Conservation (phyloP, 1,284 basidiomycete genomes). For the Ceraceosorus bombacis region DNA sequence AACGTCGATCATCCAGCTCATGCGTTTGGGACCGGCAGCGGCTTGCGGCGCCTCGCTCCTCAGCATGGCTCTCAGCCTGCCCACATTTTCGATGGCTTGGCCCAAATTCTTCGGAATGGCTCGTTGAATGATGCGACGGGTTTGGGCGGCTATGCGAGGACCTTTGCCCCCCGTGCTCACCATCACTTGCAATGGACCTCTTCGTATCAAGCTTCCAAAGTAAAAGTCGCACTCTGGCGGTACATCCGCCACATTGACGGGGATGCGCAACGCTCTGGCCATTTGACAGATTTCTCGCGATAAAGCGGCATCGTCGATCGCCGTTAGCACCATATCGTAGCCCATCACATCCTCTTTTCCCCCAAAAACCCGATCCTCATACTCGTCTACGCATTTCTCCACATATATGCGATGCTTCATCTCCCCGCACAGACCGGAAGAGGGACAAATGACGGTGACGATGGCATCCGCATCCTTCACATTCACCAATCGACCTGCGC, state of each 20-base stretch:
- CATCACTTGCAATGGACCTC: constrained; percentile 88
- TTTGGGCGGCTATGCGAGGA: constrained; percentile 78
- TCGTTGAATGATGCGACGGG: constrained; percentile 64
- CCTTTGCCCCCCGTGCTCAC: constrained; percentile 91
- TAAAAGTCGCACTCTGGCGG: constrained; percentile 87
- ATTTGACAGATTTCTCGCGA: constrained; percentile 65
- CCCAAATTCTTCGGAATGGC: constrained; percentile 67
- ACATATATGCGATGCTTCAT: constrained; percentile 35
- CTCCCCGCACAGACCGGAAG: constrained; percentile 37
- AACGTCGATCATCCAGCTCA: constrained; percentile 89
- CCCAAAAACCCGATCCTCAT: constrained; percentile 47
- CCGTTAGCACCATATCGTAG: constrained; percentile 86
- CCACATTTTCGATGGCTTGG: constrained; percentile 72
- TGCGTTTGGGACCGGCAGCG: constrained; percentile 63
- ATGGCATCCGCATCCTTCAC: constrained; percentile 44
- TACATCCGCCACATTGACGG: constrained; percentile 93
- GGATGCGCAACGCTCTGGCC: constrained; percentile 65
- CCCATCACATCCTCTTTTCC: constrained; percentile 19
- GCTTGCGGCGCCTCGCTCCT: constrained; percentile 71
- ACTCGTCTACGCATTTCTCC: constrained; percentile 29
- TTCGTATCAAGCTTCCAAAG: constrained; percentile 86
- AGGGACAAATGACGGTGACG: constrained; percentile 42
- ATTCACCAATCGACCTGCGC: constrained; percentile 39
- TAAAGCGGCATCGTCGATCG: constrained; percentile 73
- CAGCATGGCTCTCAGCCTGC: constrained; percentile 61